These are phyloP conservation scores for Peronospora farinosa DNA, from an alignment of 352 stramenopile genomes.

Conservation along the genomic window DNA sequence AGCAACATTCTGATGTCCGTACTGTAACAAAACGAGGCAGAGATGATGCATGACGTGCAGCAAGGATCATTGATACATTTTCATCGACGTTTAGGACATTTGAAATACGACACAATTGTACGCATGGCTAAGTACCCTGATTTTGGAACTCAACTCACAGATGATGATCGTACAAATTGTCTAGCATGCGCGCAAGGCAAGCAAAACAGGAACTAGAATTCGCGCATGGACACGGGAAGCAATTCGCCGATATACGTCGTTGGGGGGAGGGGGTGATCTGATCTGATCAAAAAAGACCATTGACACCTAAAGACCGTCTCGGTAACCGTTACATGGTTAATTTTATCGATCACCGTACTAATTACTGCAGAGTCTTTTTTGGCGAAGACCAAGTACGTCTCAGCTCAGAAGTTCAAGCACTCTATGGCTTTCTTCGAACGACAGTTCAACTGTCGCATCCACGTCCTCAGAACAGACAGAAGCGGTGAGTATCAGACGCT, in stretches of 20 bases:
- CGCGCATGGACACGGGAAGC: slow-evolving; percentile 8
- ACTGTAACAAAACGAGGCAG: neutral
- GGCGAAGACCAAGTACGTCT: slow-evolving; percentile 1
- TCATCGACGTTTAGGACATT: neutral
- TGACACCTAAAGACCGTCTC: neutral
- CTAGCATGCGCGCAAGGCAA: slow-evolving; percentile 17
- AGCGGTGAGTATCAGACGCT: neutral
- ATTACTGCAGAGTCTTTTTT: slow-evolving; percentile 1
- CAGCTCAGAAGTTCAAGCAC: slow-evolving; percentile 4
- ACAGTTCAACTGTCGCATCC: neutral
- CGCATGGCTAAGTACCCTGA: neutral
- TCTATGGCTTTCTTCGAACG: neutral
- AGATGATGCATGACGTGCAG: neutral
- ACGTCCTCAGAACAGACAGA: neutral
- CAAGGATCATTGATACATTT: neutral
- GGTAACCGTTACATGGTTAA: neutral
- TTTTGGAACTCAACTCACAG: neutral
- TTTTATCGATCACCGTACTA: neutral
- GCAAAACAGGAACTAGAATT: slow-evolving; percentile 13
- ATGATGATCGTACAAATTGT: slow-evolving; percentile 10
- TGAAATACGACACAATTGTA: neutral
- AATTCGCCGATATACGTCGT: slow-evolving; percentile 7
- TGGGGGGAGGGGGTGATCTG: neutral
- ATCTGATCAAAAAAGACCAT: neutral
- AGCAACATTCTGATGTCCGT: neutral